Base-by-base conservation (phyloP, 75 land plant genomes). In the Ceratopteris richardii region DNA sequence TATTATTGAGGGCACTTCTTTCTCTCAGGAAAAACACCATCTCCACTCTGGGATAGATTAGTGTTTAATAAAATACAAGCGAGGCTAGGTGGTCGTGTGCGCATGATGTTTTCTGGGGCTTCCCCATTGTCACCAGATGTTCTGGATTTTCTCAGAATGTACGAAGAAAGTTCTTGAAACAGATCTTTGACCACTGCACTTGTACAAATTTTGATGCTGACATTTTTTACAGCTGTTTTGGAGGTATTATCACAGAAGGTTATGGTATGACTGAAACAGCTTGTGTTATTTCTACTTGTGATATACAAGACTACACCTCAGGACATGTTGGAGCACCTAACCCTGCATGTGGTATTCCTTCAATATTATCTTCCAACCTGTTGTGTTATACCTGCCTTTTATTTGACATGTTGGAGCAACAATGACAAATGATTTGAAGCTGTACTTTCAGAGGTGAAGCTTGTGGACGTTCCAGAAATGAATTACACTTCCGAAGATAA, bases 201-300 rank as follows among this genome's bases (percentile, higher is more conserved):
- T n/a, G n/a, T n/a, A n/a, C n/a, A n/a, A n/a, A n/a, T n/a, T n/a
- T n/a, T n/a, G n/a, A n/a, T n/a, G n/a, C 37, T 4, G 9, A 33
- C 25, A 4, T 11, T 57, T 51, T 39, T 46, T 65, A 48, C 81
- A 94, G 99, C 56, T 90, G 97, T 74, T 90, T 95, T 78, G 92
- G 99, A 33, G 77, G 97, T 28, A 61, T 19, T 40, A 78, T 95
- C 2, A 16, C 74, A 41, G 99, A 95, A 80, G 99, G 99, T 27
- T 95, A 95, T 80, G 99, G 99, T 29, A 95, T 95, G 99, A 95
- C 99, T 27, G 99, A 95, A 47, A 82, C 89, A 31, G 77, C 99
- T n/a, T 95, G 99, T 72, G 75, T 78, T 18, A 79, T 86, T 55
- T 76, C 75, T 55, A 18, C 69, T 19, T 68, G 73, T 74, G 74